These are phyloP conservation scores for Termitomyces sp. DNA, from an alignment of 768 basidiomycete genomes.

Conservation along the genomic window DNA sequence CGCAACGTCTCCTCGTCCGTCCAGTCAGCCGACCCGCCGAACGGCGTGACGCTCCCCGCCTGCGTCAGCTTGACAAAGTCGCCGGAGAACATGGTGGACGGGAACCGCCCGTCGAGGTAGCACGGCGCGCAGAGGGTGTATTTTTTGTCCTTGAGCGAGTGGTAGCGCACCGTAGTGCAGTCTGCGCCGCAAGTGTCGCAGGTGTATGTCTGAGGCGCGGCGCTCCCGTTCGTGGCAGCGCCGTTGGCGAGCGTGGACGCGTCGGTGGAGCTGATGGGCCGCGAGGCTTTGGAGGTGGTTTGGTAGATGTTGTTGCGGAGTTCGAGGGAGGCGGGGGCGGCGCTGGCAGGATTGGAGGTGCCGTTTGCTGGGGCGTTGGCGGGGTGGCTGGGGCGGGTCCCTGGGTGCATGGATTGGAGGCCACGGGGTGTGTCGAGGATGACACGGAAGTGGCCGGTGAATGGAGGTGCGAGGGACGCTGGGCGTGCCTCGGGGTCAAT, in stretches of 20 bases:
- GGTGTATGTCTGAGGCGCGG: constrained; percentile 38
- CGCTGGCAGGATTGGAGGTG: constrained; percentile 37
- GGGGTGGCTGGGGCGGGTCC: constrained; percentile 52
- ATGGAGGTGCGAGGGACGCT: constrained; percentile 90
- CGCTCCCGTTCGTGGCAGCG: constrained; percentile 34
- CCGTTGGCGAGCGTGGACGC: constrained; percentile 60
- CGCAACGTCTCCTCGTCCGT: constrained; percentile 84
- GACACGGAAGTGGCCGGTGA: constrained; percentile 98
- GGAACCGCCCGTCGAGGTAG: constrained; percentile 96
- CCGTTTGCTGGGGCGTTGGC: constrained; percentile 24
- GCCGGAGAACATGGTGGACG: constrained; percentile 91
- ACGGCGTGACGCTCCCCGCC: constrained; percentile 31
- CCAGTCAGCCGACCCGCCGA: constrained; percentile 57
- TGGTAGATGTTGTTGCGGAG: constrained; percentile 86
- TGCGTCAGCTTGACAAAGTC: constrained; percentile 88
- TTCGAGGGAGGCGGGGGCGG: constrained; percentile 71
- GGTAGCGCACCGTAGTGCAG: constrained; percentile 84
- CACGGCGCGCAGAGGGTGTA: constrained; percentile 88
- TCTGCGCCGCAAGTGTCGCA: constrained; percentile 97
- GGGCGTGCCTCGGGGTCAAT: constrained; percentile 97
- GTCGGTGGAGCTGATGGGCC: constrained; percentile 60
- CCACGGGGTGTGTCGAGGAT: constrained; percentile 96
- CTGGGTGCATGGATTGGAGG: constrained; percentile 87
- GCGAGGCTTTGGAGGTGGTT: constrained; percentile 79
- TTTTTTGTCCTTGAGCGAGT: constrained; percentile 88